Base-by-base conservation (phyloP, 805 yeast species). In the Henningerozyma blattae region DNA sequence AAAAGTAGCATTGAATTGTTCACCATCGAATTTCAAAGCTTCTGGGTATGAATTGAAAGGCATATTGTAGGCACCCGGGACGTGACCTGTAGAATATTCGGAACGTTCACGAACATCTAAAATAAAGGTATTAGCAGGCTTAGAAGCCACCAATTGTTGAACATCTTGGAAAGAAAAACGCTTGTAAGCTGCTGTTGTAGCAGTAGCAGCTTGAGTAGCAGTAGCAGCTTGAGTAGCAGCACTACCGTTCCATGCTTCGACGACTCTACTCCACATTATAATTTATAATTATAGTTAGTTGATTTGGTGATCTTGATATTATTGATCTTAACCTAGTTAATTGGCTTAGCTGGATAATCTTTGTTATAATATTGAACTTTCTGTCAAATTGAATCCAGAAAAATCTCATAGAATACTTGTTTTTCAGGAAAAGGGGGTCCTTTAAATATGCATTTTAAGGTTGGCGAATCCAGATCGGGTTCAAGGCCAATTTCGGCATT, bases 61-160 rank as follows among this genome's bases (percentile, higher is more conserved):
- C 38, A 86, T 69, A 52, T 86, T 86, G 37, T 81, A 54, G 12
- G 94, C 80, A n/a, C 74, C 70, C 13, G 94, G 94, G 40, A 86
- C 81, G 49, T 70, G 75, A 24, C 94, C 95, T 22, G 60, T 62
- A 15, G 42, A 37, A 49, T 53, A 75, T 59, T 86, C 95, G 28
- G 68, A 68, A 6, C 94, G 94, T 60, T 86, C 95, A 52, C 95
- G 73, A 18, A 79, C 94, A 50, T 86, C 95, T 15, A 85, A 72
- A 24, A 85, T 59, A 15, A 79, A 67, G 8, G 65, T 52, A 13
- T 65, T 59, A 17, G 70, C 64, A 32, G 59, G 61, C 2, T 64
- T 64, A 22, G 56, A 40, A 12, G 37, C 39, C 13, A 66, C 62
- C 14, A 79, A 47, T 10, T 59, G 50, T 44, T 68, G 65, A 47